Evolutionary conservation across 2,329 filamentous ascomycete genomes (phyloP), one percentile per base, ranked within the genome.

Genomic region (Thermothelomyces thermophilus): DNA sequence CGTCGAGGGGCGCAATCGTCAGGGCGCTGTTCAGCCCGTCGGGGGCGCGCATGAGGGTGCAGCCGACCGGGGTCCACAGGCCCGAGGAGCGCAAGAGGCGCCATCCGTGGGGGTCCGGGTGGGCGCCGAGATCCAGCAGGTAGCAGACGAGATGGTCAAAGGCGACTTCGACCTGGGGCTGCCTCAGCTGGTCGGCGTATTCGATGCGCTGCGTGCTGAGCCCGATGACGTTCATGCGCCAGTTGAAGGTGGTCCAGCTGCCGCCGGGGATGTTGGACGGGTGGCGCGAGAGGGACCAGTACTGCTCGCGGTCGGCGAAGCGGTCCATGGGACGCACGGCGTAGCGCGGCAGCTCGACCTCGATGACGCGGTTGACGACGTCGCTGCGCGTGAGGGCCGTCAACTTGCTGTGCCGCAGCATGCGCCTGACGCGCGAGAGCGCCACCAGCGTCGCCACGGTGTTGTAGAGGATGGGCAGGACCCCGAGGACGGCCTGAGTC

Each of bases 401-500:
- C 7, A 82, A 66, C n/a, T 72, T 73, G 62, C 77, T 77, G 48
- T 73, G 72, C 14, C 74, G 67, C 3, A 85, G 73, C 65, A 77
- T 76, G 49, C 74, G 75, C 61, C 75, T 76, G 64, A 85, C 81
- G 41, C 75, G 75, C 34, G 79, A 79, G 2, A 82, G 69, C 2
- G 79, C 80, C 13, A 78, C 68, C 22, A 84, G 73, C 3, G 79
- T 82, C 22, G 75, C 72, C 46, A 79, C 67, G 17, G 77, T 83
- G 60, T 83, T 85, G 67, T 84, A 85, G 37, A 85, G 69, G 44
- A 84, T 84, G 0, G 82, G 82, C 5, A 84, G 69, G 19, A 84
- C 75, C 3, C 65, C 65, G 10, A 67, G 60, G 17, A 67, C 64
- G 8, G 64, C 65, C 5, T 34, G 17, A 16, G 20, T n/a, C 34